Evolutionary conservation across 306 rosid species (phyloP).

Genomic region (Vachellia collinsii): DNA sequence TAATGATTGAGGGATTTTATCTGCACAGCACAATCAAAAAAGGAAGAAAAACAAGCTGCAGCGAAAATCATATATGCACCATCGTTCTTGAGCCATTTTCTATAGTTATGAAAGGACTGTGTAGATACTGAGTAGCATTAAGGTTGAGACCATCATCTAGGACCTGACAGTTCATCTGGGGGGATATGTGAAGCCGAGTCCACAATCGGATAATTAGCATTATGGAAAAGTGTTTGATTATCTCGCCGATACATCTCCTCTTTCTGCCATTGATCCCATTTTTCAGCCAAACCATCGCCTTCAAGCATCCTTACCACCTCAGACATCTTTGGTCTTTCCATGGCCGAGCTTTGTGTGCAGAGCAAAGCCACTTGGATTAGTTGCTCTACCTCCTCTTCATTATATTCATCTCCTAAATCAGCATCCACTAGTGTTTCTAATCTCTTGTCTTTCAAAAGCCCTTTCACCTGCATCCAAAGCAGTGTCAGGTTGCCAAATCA

Average conservation of each 20-base stretch:
- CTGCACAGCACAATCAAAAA: background rate
- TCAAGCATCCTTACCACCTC: constrained; percentile 79
- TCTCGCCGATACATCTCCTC: constrained; percentile 56
- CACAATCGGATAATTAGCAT: constrained; percentile 37
- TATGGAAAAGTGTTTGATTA: constrained; percentile 36
- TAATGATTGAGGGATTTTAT: background rate
- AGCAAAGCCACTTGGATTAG: constrained; percentile 69
- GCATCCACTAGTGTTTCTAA: constrained; percentile 66
- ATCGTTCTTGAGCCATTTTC: background rate
- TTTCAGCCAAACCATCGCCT: constrained; percentile 72
- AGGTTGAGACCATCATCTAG: constrained; percentile 52
- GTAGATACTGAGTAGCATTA: background rate
- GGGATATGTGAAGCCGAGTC: constrained; percentile 60
- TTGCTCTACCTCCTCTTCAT: constrained; percentile 57
- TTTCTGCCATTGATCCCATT: constrained; percentile 77
- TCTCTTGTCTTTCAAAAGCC: constrained; percentile 59
- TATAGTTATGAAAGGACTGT: background rate
- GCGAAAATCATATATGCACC: constrained; percentile 41
- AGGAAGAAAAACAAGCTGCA: background rate
- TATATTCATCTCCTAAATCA: constrained; percentile 53
- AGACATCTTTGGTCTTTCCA: constrained; percentile 76
- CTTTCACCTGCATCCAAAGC: constrained; percentile 47
- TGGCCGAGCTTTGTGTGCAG: constrained; percentile 60
- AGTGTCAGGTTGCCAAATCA: no score
- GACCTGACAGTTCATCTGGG: constrained; percentile 65